phyloP scores from a whole-genome alignment of 495 filamentous ascomycete genomes.

The Neurospora sp. region DNA sequence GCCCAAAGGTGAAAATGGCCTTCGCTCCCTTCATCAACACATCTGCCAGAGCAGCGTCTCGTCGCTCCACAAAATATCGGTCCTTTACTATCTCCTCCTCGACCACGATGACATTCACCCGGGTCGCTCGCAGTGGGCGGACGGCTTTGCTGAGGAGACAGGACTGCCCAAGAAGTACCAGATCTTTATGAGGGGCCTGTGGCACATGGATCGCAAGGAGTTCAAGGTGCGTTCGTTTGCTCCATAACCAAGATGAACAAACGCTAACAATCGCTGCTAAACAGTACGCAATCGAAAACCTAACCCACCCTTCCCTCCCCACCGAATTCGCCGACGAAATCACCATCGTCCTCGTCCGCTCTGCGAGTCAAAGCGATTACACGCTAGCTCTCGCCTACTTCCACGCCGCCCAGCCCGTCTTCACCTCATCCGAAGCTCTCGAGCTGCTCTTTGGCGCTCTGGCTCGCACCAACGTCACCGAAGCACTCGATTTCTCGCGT shows the following conservation, averaged over 20 bases:
- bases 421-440: slow-evolving; percentile 48
- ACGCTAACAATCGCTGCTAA: slow-evolving; percentile 2
- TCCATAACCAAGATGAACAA: background rate
- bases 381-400: slow-evolving; percentile 66
- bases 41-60: slow-evolving; percentile 50
- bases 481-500: slow-evolving; percentile 65
- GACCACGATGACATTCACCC: slow-evolving; percentile 48
- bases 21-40: slow-evolving; percentile 53
- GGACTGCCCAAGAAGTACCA: slow-evolving; percentile 54
- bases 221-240: slow-evolving; percentile 41
- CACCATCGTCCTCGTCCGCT: slow-evolving; percentile 52
- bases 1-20: slow-evolving; percentile 51
- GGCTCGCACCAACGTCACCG: slow-evolving; percentile 54
- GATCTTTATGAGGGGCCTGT: slow-evolving; percentile 70
- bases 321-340: slow-evolving; percentile 77
- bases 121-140: slow-evolving; percentile 40
- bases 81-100: slow-evolving; percentile 72
- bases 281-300: slow-evolving; percentile 57
- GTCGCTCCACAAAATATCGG: slow-evolving; percentile 63
- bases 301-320: slow-evolving; percentile 66
- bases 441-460: slow-evolving; percentile 57
- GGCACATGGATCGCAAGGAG: slow-evolving; percentile 62
- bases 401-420: slow-evolving; percentile 55
- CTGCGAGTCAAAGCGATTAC: slow-evolving; percentile 32
- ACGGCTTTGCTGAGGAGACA: slow-evolving; percentile 39